Evolutionary conservation across 1,139 yeast species (phyloP).

Genomic region (Meyerozyma carpophila): DNA sequence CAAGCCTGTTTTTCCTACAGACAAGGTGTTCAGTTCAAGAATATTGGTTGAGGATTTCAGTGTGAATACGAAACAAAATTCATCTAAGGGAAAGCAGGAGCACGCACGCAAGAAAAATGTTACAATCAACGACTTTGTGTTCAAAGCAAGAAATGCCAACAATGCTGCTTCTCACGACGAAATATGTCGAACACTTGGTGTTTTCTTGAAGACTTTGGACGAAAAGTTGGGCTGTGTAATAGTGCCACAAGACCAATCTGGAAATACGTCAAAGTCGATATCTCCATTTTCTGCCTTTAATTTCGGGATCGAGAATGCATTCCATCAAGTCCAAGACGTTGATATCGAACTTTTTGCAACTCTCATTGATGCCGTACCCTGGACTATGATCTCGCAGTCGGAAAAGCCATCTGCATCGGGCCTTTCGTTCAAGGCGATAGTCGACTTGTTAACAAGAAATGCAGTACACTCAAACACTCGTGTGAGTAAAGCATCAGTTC

Average conservation of each 20-base stretch:
- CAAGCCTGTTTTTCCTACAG: constrained; percentile 74
- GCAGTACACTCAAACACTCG: constrained; percentile 61
- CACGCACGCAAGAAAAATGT: constrained; percentile 1
- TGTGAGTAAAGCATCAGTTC: constrained; percentile 59
- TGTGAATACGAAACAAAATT: constrained; percentile 1
- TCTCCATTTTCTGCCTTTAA: constrained; percentile 43
- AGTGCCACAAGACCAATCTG: constrained; percentile 16
- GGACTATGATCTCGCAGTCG: constrained; percentile 46
- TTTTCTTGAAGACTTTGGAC: constrained; percentile 57
- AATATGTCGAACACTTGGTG: constrained; percentile 58
- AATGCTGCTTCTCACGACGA: constrained; percentile 66
- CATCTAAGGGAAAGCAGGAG: constrained; percentile 5
- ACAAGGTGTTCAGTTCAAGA: constrained; percentile 37
- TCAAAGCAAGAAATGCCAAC: constrained; percentile 38
- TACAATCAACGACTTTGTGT: constrained; percentile 22
- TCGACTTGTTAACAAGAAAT: constrained; percentile 73
- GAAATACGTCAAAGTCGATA: constrained; percentile 13
- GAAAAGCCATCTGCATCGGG: constrained; percentile 34
- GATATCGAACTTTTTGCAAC: constrained; percentile 64
- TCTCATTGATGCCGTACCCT: constrained; percentile 64
- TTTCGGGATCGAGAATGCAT: constrained; percentile 44
- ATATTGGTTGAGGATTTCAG: constrained; percentile 9
- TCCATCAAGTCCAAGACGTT: constrained; percentile 27
- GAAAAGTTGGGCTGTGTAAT: constrained; percentile 48
- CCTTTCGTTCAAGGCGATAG: constrained; percentile 51